Evolutionary conservation across 2,329 filamentous ascomycete species (phyloP).

Genomic region (Pseudopyrenochaeta lycopersici): DNA sequence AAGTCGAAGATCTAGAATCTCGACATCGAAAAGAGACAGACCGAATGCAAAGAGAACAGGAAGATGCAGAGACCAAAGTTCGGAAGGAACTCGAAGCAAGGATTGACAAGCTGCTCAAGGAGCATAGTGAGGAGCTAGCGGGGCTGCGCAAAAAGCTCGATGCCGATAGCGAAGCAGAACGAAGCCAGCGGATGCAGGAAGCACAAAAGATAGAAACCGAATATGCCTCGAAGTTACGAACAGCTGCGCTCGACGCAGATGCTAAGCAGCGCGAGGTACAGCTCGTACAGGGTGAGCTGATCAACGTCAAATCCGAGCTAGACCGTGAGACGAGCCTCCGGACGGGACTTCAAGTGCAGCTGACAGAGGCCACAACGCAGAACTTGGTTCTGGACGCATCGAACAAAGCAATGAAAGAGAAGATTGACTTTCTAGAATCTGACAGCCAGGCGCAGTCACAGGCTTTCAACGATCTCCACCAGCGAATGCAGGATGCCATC

Average conservation of each 20-base stretch:
- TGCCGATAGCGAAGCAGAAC: slow-evolving; percentile 73
- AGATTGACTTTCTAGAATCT: slow-evolving; percentile 89
- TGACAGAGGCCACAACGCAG: slow-evolving; percentile 53
- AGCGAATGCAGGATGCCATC: slow-evolving; percentile 80
- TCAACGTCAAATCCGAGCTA: slow-evolving; percentile 54
- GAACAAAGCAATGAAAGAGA: slow-evolving; percentile 77
- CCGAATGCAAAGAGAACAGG: slow-evolving; percentile 61
- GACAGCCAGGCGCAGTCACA: slow-evolving; percentile 89
- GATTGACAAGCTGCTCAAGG: slow-evolving; percentile 65
- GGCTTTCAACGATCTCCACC: slow-evolving; percentile 82
- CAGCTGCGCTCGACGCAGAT: slow-evolving; percentile 66
- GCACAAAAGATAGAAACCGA: slow-evolving; percentile 70
- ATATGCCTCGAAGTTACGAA: slow-evolving; percentile 63
- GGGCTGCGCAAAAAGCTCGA: slow-evolving; percentile 70
- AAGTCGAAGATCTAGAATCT: slow-evolving; percentile 64
- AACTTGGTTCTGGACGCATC: slow-evolving; percentile 72
- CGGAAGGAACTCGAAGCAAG: slow-evolving; percentile 60
- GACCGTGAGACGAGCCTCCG: slow-evolving; percentile 70
- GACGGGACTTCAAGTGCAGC: slow-evolving; percentile 64
- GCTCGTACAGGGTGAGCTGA: slow-evolving; percentile 59
- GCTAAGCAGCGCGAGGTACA: slow-evolving; percentile 64
- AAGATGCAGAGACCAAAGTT: slow-evolving; percentile 55
- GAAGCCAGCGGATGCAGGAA: slow-evolving; percentile 66
- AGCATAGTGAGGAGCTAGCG: slow-evolving; percentile 74
- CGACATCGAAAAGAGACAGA: slow-evolving; percentile 66